Percentiles rank a stretch among this genome's conserved stretches.
These are phyloP conservation scores for Globomyces sp. DNA, from an alignment of 371 early-diverging fungal species.

Conservation along the genomic window DNA sequence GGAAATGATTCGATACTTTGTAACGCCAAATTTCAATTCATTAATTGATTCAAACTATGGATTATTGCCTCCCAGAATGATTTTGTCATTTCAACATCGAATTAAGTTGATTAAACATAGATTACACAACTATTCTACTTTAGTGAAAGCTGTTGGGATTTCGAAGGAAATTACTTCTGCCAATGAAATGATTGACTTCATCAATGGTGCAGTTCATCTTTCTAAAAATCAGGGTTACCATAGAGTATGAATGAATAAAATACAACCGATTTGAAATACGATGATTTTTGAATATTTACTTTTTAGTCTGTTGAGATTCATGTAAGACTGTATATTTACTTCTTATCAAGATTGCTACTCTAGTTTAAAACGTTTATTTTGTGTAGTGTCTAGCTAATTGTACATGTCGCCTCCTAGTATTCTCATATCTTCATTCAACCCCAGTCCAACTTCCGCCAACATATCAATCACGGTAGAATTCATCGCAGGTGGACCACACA, in stretches of 20 bases:
- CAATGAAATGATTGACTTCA: too few relatives aligned
- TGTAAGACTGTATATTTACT: too few relatives aligned
- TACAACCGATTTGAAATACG: too few relatives aligned
- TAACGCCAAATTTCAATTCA: neutral
- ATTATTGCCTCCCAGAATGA: neutral
- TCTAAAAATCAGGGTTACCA: too few relatives aligned
- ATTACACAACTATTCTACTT: neutral
- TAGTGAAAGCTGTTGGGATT: neutral
- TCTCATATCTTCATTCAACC: neutral
- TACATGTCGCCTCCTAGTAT: neutral
- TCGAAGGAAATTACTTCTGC: too few relatives aligned
- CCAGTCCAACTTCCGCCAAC: neutral
- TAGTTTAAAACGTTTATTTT: too few relatives aligned
- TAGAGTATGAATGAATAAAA: too few relatives aligned
- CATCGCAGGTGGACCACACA: slow-evolving; percentile 3
- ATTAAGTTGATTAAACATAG: neutral
- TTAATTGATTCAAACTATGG: neutral
- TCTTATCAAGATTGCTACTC: too few relatives aligned
- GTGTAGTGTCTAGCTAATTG: too few relatives aligned
- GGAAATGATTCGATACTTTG: neutral
- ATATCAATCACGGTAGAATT: neutral
- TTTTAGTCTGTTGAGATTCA: too few relatives aligned
- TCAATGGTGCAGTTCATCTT: too few relatives aligned
- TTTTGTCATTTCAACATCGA: neutral
- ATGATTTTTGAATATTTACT: too few relatives aligned